A percentile compares a stretch with the other conserved stretches of the same genome.
phyloP scores from a whole-genome alignment of 495 filamentous ascomycete genomes.

The Aspergillus olivimuriae region DNA sequence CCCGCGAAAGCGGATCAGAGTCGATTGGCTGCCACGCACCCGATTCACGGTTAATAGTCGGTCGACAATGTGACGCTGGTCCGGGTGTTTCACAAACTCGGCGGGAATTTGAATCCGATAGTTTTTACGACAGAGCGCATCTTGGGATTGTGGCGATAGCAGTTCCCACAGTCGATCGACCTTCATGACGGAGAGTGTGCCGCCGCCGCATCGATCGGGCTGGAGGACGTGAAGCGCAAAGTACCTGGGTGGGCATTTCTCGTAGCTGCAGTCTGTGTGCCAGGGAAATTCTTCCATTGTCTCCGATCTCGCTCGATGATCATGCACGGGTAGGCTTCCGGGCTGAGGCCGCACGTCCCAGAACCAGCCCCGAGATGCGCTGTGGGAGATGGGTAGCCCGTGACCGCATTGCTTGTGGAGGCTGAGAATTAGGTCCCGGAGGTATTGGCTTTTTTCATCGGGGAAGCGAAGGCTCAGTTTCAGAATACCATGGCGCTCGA shows the following conservation, averaged over 20 bases:
- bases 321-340: conserved; percentile 6
- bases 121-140: conserved; percentile 14
- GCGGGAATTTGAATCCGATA: conserved; percentile 26
- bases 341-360: conserved; percentile 28
- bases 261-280: conserved; percentile 41
- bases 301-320: conserved; percentile 28
- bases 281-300: conserved; percentile 30
- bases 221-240: conserved; percentile 37
- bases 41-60: conserved; percentile 8
- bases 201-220: conserved; percentile 29
- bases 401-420: conserved; percentile 24
- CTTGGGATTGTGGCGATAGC: conserved; percentile 13
- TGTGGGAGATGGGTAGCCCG: conserved; percentile 29
- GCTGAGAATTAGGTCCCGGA: conserved; percentile 19
- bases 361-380: conserved; percentile 26
- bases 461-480: conserved; percentile 20
- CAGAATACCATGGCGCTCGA: conserved; percentile 14
- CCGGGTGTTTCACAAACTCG: conserved; percentile 25
- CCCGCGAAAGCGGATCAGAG: conserved; percentile 23
- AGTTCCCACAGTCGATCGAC: conserved; percentile 13
- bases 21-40: background rate
- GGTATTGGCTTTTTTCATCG: conserved; percentile 21
- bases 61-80: conserved; percentile 15
- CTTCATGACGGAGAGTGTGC: conserved; percentile 27
- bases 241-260: conserved; percentile 24